Evolutionary conservation across 495 filamentous ascomycete genomes (phyloP).

Genomic region (Hypoxylon lienhwacheense): DNA sequence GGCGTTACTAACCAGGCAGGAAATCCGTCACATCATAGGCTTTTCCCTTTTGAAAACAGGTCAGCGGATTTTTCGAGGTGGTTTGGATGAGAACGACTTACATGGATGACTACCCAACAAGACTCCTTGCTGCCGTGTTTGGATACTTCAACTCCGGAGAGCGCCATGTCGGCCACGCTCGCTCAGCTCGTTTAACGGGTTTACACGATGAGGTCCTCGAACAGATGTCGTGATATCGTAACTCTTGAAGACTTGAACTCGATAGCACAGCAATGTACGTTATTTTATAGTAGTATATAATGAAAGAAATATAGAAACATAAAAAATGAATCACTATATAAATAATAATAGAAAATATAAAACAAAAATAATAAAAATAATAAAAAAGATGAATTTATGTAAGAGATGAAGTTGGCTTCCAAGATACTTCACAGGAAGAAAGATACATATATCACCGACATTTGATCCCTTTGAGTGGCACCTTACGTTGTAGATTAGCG

Average conservation of each 20-base stretch:
- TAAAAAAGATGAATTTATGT: slow-evolving; percentile 3
- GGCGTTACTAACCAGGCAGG: slow-evolving; percentile 49
- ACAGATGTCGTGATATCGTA: background rate
- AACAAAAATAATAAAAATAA: background rate
- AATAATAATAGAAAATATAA: background rate
- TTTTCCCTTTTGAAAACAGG: slow-evolving; percentile 41
- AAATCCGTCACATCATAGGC: slow-evolving; percentile 85
- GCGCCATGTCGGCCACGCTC: slow-evolving; percentile 35
- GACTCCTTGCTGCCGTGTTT: slow-evolving; percentile 68
- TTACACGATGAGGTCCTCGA: slow-evolving; percentile 8
- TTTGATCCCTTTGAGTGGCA: slow-evolving; percentile 16
- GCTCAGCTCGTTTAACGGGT: background rate
- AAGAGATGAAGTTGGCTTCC: slow-evolving; percentile 18
- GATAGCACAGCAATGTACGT: background rate
- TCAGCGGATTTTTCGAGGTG: background rate
- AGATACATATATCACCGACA: slow-evolving; percentile 31
- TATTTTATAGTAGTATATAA: no score
- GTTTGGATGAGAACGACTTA: slow-evolving; percentile 24
- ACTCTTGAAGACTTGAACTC: background rate
- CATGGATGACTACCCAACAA: slow-evolving; percentile 82
- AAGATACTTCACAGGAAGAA: slow-evolving; percentile 22
- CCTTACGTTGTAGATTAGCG: no score
- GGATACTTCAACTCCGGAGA: slow-evolving; percentile 65
- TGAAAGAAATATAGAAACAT: slow-evolving; percentile 2
- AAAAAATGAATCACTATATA: no score